Evolutionary conservation across 2,329 filamentous ascomycete species (phyloP).

Genomic region (Fusarium duplospermum): DNA sequence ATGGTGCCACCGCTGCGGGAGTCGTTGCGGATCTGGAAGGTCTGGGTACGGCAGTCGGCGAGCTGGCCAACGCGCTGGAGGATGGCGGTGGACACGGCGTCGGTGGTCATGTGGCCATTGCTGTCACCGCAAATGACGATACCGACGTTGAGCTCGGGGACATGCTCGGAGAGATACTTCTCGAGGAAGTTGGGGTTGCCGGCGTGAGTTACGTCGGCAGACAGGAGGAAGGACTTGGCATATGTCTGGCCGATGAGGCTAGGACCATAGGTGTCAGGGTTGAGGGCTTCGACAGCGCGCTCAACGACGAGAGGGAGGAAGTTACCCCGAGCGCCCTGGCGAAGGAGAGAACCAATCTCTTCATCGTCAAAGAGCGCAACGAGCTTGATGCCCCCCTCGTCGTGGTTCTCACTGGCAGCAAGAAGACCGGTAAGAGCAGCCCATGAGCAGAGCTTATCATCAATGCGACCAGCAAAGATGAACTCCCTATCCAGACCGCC

Average conservation of each 20-base stretch:
- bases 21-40: conserved; percentile 97
- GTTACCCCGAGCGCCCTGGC: conserved; percentile 90
- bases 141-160: conserved; percentile 89
- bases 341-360: conserved; percentile 90
- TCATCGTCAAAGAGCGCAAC: conserved; percentile 97
- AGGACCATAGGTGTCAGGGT: conserved; percentile 65
- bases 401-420: conserved; percentile 67
- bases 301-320: conserved; percentile 86
- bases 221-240: conserved; percentile 91
- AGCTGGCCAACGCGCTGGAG: conserved; percentile 83
- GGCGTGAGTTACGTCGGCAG: conserved; percentile 92
- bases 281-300: conserved; percentile 78
- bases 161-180: conserved; percentile 86
- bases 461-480: conserved; percentile 94
- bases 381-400: conserved; percentile 82
- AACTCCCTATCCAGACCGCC: conserved; percentile 91
- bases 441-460: conserved; percentile 98
- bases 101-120: conserved; percentile 97
- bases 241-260: conserved; percentile 83
- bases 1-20: conserved; percentile 90
- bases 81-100: conserved; percentile 85
- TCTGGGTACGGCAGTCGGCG: conserved; percentile 77
- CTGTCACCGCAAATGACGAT: conserved; percentile 83
- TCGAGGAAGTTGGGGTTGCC: conserved; percentile 93
- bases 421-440: conserved; percentile 87